Evolutionary conservation across 805 yeast species (phyloP).

Genomic region (Myxozyma mucilagina): DNA sequence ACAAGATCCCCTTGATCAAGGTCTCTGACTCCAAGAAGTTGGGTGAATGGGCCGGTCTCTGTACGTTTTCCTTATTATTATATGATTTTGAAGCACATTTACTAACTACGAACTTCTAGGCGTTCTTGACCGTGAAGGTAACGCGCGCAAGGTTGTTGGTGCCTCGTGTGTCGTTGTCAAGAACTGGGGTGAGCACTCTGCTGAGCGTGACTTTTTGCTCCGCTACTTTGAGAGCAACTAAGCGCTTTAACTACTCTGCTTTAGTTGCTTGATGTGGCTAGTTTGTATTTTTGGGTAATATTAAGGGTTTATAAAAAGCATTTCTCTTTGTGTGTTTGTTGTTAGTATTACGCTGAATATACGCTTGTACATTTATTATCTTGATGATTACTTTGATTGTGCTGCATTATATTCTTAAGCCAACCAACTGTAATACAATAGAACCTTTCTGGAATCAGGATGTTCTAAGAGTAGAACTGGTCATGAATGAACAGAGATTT

Average conservation of each 20-base stretch:
- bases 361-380: background rate
- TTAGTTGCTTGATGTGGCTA: too few relatives aligned
- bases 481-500: too few relatives aligned
- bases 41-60: constrained; percentile 99
- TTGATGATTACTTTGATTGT: too few relatives aligned
- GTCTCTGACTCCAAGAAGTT: constrained; percentile 99
- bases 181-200: constrained; percentile 99
- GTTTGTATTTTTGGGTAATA: constrained; percentile 8
- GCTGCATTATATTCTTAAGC: background rate
- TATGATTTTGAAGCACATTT: background rate
- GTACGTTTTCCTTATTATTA: constrained; percentile 10
- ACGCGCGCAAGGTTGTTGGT: constrained; percentile 99
- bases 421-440: background rate
- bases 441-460: too few relatives aligned
- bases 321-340: constrained; percentile 1
- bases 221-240: constrained; percentile 70
- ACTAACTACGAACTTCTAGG: constrained; percentile 39
- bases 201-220: constrained; percentile 92
- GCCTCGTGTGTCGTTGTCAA: constrained; percentile 99
- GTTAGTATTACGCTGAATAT: background rate
- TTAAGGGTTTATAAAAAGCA: constrained; percentile 8
- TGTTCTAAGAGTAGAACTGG: too few relatives aligned
- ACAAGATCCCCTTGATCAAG: constrained; percentile 96
- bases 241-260: background rate
- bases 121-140: constrained; percentile 99